These are phyloP conservation scores for Kluyveromyces starmeri DNA, from an alignment of 805 yeast species.

Conservation along the genomic window DNA sequence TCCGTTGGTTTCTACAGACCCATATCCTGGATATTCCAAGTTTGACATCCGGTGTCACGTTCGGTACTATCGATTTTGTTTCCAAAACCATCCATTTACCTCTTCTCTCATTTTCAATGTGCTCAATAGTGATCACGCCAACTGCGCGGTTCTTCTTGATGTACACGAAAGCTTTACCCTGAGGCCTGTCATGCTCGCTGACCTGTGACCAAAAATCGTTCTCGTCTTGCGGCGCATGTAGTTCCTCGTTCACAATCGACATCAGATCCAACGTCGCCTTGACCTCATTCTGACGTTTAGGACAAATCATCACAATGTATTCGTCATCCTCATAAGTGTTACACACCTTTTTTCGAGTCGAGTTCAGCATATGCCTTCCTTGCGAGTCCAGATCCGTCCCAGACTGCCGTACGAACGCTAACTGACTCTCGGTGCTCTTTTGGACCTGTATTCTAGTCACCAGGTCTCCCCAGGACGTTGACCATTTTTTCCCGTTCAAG, in stretches of 20 bases:
- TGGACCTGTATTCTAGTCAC: slow-evolving; percentile 8
- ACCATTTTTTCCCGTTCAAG: slow-evolving; percentile 44
- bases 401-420: background rate
- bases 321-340: slow-evolving; percentile 11
- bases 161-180: slow-evolving; percentile 43
- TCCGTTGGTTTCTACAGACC: slow-evolving; percentile 37
- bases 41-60: slow-evolving; percentile 31
- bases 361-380: background rate
- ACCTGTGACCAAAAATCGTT: slow-evolving; percentile 31
- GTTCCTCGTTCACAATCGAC: slow-evolving; percentile 46
- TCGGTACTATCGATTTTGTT: slow-evolving; percentile 42
- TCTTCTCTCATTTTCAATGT: slow-evolving; percentile 25
- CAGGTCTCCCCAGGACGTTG: slow-evolving; percentile 28
- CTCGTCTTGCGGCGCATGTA: slow-evolving; percentile 48
- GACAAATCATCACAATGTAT: slow-evolving; percentile 31
- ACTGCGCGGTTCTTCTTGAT: slow-evolving; percentile 39
- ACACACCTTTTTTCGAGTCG: too few species aligned
- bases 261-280: slow-evolving; percentile 35
- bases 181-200: slow-evolving; percentile 6
- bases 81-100: slow-evolving; percentile 55
- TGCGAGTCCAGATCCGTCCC: background rate
- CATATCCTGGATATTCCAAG: slow-evolving; percentile 45
- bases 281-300: slow-evolving; percentile 26
- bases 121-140: slow-evolving; percentile 49
- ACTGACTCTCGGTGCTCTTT: slow-evolving; percentile 1